Evolutionary conservation across 169 alveolate genomes (phyloP).

Genomic region (Plasmodium gonderi): DNA sequence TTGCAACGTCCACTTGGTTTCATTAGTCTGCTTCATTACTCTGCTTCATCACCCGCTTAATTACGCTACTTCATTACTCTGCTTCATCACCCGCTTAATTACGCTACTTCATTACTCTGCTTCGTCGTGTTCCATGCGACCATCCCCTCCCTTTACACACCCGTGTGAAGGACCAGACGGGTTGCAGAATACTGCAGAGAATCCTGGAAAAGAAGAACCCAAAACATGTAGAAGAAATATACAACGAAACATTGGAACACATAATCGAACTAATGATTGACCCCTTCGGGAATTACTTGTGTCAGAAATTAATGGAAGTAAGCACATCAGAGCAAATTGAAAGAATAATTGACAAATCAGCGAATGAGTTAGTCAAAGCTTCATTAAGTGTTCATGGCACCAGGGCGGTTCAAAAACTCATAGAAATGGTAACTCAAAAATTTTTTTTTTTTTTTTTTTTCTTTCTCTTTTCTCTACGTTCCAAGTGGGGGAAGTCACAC

Average conservation of each 20-base stretch:
- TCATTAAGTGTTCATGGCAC: slow-evolving; percentile 95
- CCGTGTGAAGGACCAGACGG: slow-evolving; percentile 86
- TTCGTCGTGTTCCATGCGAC: no score
- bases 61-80: neutral
- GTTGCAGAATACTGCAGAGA: slow-evolving; percentile 91
- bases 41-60: neutral
- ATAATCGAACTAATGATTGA: slow-evolving; percentile 90
- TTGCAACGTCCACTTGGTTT: no score
- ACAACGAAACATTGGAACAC: slow-evolving; percentile 85
- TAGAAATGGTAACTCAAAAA: slow-evolving; percentile 86
- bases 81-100: neutral
- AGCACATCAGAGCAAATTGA: slow-evolving; percentile 79
- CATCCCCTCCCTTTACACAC: no score
- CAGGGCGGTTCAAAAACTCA: slow-evolving; percentile 92
- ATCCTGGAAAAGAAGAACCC: slow-evolving; percentile 86
- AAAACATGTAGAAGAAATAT: slow-evolving; percentile 78
- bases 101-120: no score
- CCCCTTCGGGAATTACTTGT: slow-evolving; percentile 95
- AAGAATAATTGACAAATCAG: slow-evolving; percentile 80
- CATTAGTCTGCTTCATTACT: neutral
- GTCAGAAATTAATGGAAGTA: slow-evolving; percentile 93
- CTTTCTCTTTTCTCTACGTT: no score
- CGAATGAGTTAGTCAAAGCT: slow-evolving; percentile 83
- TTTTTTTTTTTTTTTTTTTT: neutral
- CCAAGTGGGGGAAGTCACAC: no score